These are phyloP conservation scores for Paracamarosporium sp. DNA, from an alignment of 2,329 filamentous ascomycete genomes.

Conservation along the genomic window DNA sequence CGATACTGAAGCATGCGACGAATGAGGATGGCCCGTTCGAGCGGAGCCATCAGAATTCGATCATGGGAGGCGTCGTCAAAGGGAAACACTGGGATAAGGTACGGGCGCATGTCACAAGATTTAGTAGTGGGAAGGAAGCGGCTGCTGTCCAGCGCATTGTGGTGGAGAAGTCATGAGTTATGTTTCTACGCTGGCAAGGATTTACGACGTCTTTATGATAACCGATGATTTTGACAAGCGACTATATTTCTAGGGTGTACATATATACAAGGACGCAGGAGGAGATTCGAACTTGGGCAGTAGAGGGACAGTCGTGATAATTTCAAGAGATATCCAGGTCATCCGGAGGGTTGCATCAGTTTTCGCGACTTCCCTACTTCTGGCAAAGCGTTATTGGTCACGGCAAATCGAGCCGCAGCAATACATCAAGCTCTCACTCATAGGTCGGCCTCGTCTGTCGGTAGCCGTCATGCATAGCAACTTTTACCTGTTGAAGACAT, in stretches of 20 bases:
- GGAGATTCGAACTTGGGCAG: too few relatives aligned
- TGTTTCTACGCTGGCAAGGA: background rate
- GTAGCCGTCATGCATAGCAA: too few relatives aligned
- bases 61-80: conserved; percentile 16
- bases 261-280: too few relatives aligned
- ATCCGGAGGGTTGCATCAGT: too few relatives aligned
- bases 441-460: too few relatives aligned
- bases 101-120: conserved; percentile 14
- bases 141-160: conserved; percentile 2
- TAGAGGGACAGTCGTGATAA: too few relatives aligned
- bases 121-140: conserved; percentile 18
- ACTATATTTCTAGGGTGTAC: too few relatives aligned
- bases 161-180: background rate
- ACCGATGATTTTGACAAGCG: too few relatives aligned
- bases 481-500: too few relatives aligned
- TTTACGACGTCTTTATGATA: too few relatives aligned
- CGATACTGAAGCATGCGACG: conserved; percentile 31
- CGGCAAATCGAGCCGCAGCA: background rate
- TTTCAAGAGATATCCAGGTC: too few relatives aligned
- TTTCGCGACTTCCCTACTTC: too few relatives aligned
- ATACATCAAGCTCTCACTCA: background rate
- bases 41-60: background rate
- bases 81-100: conserved; percentile 24
- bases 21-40: background rate
- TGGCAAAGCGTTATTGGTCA: background rate